Percentiles rank a stretch among this genome's conserved stretches.
These are phyloP conservation scores for Chiua sp. DNA, from an alignment of 1,284 basidiomycete genomes.

Conservation along the genomic window DNA sequence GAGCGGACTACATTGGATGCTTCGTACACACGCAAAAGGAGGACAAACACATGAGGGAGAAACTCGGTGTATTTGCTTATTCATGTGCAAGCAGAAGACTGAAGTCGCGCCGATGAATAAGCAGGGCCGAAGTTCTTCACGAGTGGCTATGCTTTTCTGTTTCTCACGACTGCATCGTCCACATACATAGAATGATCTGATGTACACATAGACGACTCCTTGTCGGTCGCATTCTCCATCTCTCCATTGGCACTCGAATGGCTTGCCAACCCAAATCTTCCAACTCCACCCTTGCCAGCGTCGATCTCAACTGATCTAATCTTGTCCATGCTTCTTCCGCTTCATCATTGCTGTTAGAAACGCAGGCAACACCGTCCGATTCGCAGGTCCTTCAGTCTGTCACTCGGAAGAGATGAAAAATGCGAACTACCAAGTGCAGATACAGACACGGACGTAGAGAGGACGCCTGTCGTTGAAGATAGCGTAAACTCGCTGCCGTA, in stretches of 20 bases:
- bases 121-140: no score
- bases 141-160: no score
- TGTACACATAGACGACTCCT: no score
- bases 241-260: slow-evolving; percentile 9
- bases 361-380: slow-evolving; percentile 23
- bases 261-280: slow-evolving; percentile 14
- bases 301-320: slow-evolving; percentile 35
- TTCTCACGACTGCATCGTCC: no score
- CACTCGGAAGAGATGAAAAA: slow-evolving; percentile 10
- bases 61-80: no score
- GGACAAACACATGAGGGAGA: no score
- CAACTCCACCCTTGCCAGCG: slow-evolving; percentile 15
- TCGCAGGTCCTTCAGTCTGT: slow-evolving; percentile 2
- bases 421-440: slow-evolving; percentile 13
- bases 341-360: slow-evolving; percentile 28
- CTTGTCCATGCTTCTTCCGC: slow-evolving; percentile 34
- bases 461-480: slow-evolving; percentile 11
- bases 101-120: no score
- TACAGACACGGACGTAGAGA: slow-evolving; percentile 13
- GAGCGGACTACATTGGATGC: no score
- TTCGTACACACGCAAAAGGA: no score
- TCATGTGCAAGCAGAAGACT: no score
- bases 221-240: slow-evolving; percentile 4
- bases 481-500: slow-evolving; percentile 2
- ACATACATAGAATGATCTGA: no score